These are phyloP conservation scores for Sordariomycetes sp. DNA, from an alignment of 2,329 filamentous ascomycete species.

Conservation along the genomic window DNA sequence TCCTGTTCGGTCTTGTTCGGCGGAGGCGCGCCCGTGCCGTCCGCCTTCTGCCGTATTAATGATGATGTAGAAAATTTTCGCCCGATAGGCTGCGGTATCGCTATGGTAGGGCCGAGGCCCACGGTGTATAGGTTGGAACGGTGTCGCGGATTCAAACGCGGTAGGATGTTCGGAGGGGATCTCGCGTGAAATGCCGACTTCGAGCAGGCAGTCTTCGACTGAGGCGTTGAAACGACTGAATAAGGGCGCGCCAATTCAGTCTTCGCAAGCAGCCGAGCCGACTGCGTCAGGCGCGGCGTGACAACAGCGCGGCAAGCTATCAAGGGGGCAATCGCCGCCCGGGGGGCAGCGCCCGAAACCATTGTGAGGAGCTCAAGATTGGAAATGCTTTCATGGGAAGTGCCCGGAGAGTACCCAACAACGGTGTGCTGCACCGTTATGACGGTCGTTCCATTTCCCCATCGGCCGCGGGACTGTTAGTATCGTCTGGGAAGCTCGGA, in stretches of 20 bases:
- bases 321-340: slow-evolving; percentile 30
- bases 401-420: not conserved
- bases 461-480: not conserved
- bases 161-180: not conserved
- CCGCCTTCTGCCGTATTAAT: not conserved
- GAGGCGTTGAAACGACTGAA: not conserved
- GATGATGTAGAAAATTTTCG: not conserved
- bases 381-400: not conserved
- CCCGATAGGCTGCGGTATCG: not conserved
- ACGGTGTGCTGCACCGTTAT: slow-evolving; percentile 4
- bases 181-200: not conserved
- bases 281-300: not conserved
- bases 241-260: not conserved
- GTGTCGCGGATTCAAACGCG: not conserved
- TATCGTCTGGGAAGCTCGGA: not conserved
- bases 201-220: not conserved
- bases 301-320: slow-evolving; percentile 12
- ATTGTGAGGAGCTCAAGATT: slow-evolving; percentile 20
- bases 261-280: not conserved
- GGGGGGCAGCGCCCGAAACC: slow-evolving; percentile 34
- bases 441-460: not conserved
- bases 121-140: not conserved
- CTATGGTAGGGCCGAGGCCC: not conserved
- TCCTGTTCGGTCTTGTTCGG: not conserved
- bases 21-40: not conserved